phyloP scores from a whole-genome alignment of 768 basidiomycete species.

The Hypsizygus marmoreus region DNA sequence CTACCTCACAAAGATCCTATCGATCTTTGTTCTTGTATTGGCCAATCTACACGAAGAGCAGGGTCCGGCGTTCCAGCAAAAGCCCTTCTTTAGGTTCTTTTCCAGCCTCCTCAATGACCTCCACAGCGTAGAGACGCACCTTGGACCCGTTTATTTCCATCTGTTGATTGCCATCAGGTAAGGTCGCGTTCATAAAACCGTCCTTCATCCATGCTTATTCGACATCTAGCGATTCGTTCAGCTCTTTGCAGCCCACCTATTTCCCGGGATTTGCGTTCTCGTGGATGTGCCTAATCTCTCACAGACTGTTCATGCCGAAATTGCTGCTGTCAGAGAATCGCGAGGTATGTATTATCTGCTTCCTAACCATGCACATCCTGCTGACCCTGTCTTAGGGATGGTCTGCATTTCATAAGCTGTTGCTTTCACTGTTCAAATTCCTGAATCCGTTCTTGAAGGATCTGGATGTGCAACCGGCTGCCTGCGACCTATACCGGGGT shows the following conservation, averaged over 20 bases:
- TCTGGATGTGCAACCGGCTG: constrained; percentile 76
- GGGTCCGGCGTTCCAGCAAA: constrained; percentile 88
- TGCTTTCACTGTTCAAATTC: constrained; percentile 95
- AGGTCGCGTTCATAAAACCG: constrained; percentile 14
- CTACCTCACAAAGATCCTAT: constrained; percentile 95
- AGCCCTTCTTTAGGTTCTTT: constrained; percentile 98
- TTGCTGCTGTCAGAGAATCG: constrained; percentile 84
- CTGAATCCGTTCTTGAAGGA: constrained; percentile 87
- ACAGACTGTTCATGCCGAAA: constrained; percentile 97
- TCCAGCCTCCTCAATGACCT: constrained; percentile 94
- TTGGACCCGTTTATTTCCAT: constrained; percentile 90
- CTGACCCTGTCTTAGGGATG: constrained; percentile 61
- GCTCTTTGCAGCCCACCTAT: constrained; percentile 92
- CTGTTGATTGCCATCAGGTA: constrained; percentile 87
- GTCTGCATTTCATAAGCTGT: constrained; percentile 93
- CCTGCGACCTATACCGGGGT: constrained; percentile 88
- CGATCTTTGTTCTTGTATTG: constrained; percentile 94
- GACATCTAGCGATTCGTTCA: constrained; percentile 80
- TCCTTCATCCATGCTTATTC: constrained; percentile 16
- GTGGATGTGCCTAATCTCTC: constrained; percentile 96
- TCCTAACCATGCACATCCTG: constrained; percentile 1
- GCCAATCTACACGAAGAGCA: constrained; percentile 96
- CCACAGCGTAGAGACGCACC: constrained; percentile 78
- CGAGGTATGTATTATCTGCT: constrained; percentile 53
- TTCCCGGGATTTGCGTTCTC: constrained; percentile 99